These are phyloP conservation scores for Akanthomyces uredinophilus DNA, from an alignment of 2,329 filamentous ascomycete species.

Conservation along the genomic window DNA sequence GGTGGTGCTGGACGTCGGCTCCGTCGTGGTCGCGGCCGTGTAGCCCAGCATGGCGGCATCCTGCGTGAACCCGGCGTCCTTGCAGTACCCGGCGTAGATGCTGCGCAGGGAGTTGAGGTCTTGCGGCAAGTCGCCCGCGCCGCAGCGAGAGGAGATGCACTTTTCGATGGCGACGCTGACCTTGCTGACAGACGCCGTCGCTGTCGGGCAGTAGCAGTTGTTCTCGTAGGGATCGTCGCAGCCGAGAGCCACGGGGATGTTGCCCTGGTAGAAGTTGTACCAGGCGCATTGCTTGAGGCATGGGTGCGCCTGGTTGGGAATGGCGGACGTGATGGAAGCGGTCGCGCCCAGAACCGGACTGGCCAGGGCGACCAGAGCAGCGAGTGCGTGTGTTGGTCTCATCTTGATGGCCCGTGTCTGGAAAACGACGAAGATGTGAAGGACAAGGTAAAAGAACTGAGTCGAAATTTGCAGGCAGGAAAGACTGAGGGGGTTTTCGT, in stretches of 20 bases:
- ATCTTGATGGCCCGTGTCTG: neutral
- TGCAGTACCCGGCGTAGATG: conserved; percentile 24
- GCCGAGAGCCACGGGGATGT: conserved; percentile 21
- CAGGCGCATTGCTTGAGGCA: conserved; percentile 1
- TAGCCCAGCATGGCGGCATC: conserved; percentile 23
- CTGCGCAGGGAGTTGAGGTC: conserved; percentile 24
- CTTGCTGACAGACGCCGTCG: conserved; percentile 17
- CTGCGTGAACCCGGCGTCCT: conserved; percentile 23
- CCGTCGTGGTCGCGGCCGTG: conserved; percentile 18
- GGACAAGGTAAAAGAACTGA: neutral
- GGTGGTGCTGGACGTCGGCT: conserved; percentile 15
- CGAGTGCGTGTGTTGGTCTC: neutral
- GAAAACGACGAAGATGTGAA: neutral
- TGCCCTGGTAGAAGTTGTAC: conserved; percentile 7
- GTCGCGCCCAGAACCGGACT: neutral
- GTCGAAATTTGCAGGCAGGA: neutral
- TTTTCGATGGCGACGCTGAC: conserved; percentile 21
- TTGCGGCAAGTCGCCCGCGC: conserved; percentile 19
- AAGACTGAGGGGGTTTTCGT: neutral
- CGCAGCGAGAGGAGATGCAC: conserved; percentile 20
- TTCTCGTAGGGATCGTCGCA: conserved; percentile 23
- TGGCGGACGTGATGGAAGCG: neutral
- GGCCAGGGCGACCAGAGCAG: neutral
- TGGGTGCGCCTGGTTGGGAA: conserved; percentile 3
- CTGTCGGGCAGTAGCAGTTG: conserved; percentile 24